Base-by-base conservation (phyloP, 2,329 filamentous ascomycete species). In the Macrophomina tecta region DNA sequence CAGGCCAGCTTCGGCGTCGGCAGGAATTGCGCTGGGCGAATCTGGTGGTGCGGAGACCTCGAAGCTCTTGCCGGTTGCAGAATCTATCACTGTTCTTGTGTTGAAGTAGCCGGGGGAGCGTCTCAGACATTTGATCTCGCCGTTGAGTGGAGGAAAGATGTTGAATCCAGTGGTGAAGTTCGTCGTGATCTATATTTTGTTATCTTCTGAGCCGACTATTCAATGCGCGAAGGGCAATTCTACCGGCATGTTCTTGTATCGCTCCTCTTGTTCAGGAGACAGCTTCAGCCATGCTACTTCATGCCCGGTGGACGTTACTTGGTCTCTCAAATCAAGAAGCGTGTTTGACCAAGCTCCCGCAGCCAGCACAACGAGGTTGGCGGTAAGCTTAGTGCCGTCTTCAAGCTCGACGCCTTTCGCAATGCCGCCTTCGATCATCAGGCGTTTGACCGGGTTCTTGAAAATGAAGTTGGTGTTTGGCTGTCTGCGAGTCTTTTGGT, bases 301-400 rank as follows among this genome's bases (percentile, higher is more conserved):
- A 38, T 67, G 56, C 5, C 65, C 65, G 2, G 65, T 62, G 3
- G 49, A 49, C 16, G 48, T 46, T 8, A 67, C 40, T 40, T 67
- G 65, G n/a, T 62, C 55, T 30, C 65, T 28, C 0, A 97, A 82
- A 77, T 97, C 91, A 65, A 97, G 81, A 18, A 97, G 84, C 0
- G 86, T 85, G 2, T 89, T 87, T 1, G 91, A 92, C 94, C 94
- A 98, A 5, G 94, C 93, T 12, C 94, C 94, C 0, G 93, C 89
- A 0, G 94, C 93, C 1, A 97, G 84, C 61, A 97, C 83, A 34
- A 91, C 89, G 5, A 97, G 83, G 67, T 92, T 91, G 1, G 91
- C 91, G 3, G 79, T 80, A 5, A 92, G 69, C 7, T 75, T 80
- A 4, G 77, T 77, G 1, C 83, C 84, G 68, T 86, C 79, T 1